phyloP scores from a whole-genome alignment of 257 asterid genomes.

The Cordia subcordata region DNA sequence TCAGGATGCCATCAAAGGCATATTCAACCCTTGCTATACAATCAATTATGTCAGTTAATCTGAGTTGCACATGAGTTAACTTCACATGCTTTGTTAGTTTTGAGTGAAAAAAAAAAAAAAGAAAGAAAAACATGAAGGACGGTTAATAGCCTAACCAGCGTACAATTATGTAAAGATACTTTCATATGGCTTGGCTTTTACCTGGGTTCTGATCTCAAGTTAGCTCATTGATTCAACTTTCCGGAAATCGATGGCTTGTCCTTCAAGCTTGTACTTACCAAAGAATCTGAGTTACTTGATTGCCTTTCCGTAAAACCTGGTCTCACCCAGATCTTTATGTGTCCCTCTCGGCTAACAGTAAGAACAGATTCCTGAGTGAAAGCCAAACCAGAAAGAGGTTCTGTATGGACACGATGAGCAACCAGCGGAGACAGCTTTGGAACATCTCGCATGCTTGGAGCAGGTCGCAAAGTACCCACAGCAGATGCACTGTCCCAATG shows the following conservation, averaged over 20 bases:
- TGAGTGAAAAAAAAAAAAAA: neutral
- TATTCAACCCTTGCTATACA: slow-evolving; percentile 55
- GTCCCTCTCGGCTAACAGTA: slow-evolving; percentile 83
- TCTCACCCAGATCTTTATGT: slow-evolving; percentile 91
- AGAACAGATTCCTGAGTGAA: slow-evolving; percentile 86
- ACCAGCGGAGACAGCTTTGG: slow-evolving; percentile 89
- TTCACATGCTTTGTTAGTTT: slow-evolving; percentile 26
- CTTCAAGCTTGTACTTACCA: slow-evolving; percentile 43
- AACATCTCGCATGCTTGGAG: slow-evolving; percentile 85
- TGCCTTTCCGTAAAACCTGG: slow-evolving; percentile 63
- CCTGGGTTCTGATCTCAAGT: neutral
- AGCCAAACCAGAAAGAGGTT: slow-evolving; percentile 82
- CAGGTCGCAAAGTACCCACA: slow-evolving; percentile 71
- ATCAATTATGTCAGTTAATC: slow-evolving; percentile 43
- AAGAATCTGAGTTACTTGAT: slow-evolving; percentile 52
- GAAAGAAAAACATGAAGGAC: slow-evolving; percentile 23
- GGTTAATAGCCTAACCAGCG: slow-evolving; percentile 14
- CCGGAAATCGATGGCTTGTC: slow-evolving; percentile 46
- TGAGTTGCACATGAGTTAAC: slow-evolving; percentile 27
- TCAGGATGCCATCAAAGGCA: slow-evolving; percentile 30
- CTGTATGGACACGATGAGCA: slow-evolving; percentile 89
- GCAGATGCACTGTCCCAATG: slow-evolving; percentile 90
- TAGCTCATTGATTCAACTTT: slow-evolving; percentile 21
- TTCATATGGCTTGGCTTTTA: slow-evolving; percentile 1
- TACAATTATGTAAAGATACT: slow-evolving; percentile 3